Conservation (phyloP, 2,329 filamentous ascomycete species). For the Botrytis hyacinthi region DNA sequence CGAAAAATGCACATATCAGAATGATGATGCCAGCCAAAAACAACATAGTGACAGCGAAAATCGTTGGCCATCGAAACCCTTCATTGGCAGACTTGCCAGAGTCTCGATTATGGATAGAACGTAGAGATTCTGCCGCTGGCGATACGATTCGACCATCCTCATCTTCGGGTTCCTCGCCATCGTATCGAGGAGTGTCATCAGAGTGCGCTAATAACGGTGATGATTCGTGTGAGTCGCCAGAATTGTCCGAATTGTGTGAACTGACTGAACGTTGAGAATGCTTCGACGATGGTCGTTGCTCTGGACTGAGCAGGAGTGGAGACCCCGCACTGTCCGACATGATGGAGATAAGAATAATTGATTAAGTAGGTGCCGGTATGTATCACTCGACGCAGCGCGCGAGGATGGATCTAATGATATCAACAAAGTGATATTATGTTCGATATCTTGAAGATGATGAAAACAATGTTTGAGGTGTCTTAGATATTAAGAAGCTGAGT, state of each 20-base stretch:
- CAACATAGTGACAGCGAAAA: slow-evolving; percentile 69
- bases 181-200: slow-evolving; percentile 35
- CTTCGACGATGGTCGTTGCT: slow-evolving; percentile 20
- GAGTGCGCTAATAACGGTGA: slow-evolving; percentile 39
- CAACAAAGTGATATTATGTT: background rate
- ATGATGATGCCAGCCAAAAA: slow-evolving; percentile 63
- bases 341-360: slow-evolving; percentile 5
- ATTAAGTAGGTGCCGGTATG: background rate
- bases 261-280: slow-evolving; percentile 7
- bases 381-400: slow-evolving; percentile 20
- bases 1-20: slow-evolving; percentile 75
- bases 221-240: slow-evolving; percentile 32
- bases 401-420: slow-evolving; percentile 17
- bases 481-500: background rate
- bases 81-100: slow-evolving; percentile 39
- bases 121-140: slow-evolving; percentile 40
- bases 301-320: slow-evolving; percentile 18
- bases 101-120: slow-evolving; percentile 37
- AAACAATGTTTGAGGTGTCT: background rate
- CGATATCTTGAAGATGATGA: background rate
- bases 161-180: slow-evolving; percentile 32
- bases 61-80: slow-evolving; percentile 68
- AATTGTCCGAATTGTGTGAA: background rate
- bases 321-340: slow-evolving; percentile 18
- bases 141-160: slow-evolving; percentile 31